These are phyloP conservation scores for Pleurotus ostreatus DNA, from an alignment of 768 basidiomycete species.

Conservation along the genomic window DNA sequence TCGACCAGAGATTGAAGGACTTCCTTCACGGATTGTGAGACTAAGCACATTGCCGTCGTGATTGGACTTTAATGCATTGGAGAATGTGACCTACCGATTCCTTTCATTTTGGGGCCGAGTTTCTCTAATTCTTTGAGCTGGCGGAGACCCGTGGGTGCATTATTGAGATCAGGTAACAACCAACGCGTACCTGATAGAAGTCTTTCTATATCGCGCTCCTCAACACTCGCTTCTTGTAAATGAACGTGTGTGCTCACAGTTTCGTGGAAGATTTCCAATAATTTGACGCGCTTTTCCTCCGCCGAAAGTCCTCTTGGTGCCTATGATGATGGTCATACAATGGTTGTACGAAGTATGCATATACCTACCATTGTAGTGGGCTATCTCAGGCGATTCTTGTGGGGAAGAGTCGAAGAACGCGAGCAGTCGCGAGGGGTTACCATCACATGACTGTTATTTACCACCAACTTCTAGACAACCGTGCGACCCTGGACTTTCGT, in stretches of 20 bases:
- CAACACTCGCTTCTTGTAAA: background rate
- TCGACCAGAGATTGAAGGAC: constrained; percentile 84
- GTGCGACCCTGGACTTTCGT: too few relatives aligned
- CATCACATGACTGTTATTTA: too few relatives aligned
- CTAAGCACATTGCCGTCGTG: constrained; percentile 30
- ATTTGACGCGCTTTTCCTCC: constrained; percentile 86
- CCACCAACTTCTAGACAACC: too few relatives aligned
- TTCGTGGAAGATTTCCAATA: constrained; percentile 93
- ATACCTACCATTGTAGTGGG: background rate
- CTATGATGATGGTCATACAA: constrained; percentile 24
- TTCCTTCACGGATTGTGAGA: constrained; percentile 90
- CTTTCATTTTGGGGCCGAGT: constrained; percentile 82
- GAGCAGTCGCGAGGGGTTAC: too few relatives aligned
- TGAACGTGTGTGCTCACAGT: constrained; percentile 41
- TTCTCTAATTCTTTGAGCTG: constrained; percentile 93
- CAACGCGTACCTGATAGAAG: constrained; percentile 61
- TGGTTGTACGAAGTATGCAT: too few relatives aligned
- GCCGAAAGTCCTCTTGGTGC: constrained; percentile 81
- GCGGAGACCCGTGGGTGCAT: background rate
- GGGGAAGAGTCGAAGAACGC: too few relatives aligned
- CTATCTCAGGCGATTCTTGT: too few relatives aligned
- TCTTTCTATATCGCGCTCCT: constrained; percentile 54
- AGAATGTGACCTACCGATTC: constrained; percentile 57
- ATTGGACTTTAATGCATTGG: background rate
- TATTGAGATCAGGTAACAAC: background rate